Evolutionary conservation across 2,329 filamentous ascomycete species (phyloP), one percentile per base, ranked within the genome.

Genomic region (Paraconiothyrium brasiliense): DNA sequence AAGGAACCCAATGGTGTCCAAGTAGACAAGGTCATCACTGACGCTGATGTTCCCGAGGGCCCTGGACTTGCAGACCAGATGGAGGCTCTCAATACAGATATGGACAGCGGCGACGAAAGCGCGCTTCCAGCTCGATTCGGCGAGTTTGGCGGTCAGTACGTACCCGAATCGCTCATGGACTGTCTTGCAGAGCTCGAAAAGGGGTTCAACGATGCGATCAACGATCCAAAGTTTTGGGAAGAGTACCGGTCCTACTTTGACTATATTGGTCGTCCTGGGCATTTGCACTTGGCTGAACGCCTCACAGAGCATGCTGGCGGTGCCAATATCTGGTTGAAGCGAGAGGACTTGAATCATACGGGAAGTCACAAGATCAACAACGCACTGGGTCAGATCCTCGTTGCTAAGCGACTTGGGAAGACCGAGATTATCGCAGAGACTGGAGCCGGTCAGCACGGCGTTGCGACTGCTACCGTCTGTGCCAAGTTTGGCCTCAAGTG

Each of bases 281-380:
- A 94, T 69, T 84, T 99, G 57, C 95, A 99, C 81, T 83, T 94
- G 57, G 95, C 95, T 1, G 89, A 95, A 70, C 89, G 94, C 57
- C 83, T 99, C 67, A 98, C 94, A 0, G 90, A 96, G 76, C 84
- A 94, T 73, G 93, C 92, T 51, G 93, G 93, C 27, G 95, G 95
- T 63, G 94, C 95, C 52, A 97, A 93, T 76, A 97, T 99, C 83
- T 99, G 94, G 90, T 83, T 99, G 69, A 99, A 99, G 87, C 89
- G 95, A 71, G 95, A 99, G 82, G 95, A 99, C 78, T 84, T 98
- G 59, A 98, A 98, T 81, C 95, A 99, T 79, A 98, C 95, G 9
- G 95, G 95, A 68, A 96, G 92, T 65, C 95, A 99, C 86, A 99
- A 99, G 87, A 98, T 99, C 85, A 99, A 99, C 85, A 99, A 99